phyloP scores from a whole-genome alignment of 495 filamentous ascomycete genomes.

The Immersiella caudata region DNA sequence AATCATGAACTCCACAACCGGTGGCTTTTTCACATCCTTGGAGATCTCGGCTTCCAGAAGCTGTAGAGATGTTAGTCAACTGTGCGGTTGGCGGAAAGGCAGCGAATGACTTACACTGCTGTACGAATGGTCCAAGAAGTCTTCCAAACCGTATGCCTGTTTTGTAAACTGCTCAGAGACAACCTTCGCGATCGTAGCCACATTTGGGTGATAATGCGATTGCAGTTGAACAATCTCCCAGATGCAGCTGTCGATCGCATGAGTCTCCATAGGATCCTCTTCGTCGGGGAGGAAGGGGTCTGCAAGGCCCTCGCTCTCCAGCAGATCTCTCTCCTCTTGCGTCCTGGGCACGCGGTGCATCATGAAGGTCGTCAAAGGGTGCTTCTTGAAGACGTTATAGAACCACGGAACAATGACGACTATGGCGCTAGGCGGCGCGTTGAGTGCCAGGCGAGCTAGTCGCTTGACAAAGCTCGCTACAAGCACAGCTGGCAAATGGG shows the following conservation, averaged over 20 bases:
- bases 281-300: slow-evolving; percentile 81
- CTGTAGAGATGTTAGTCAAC: slow-evolving; percentile 50
- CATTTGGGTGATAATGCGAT: slow-evolving; percentile 95
- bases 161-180: slow-evolving; percentile 98
- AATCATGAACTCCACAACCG: slow-evolving; percentile 91
- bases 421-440: slow-evolving; percentile 84
- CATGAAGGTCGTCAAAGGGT: slow-evolving; percentile 93
- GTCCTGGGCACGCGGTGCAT: slow-evolving; percentile 75
- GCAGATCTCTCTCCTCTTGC: slow-evolving; percentile 53
- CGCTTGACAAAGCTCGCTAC: slow-evolving; percentile 97
- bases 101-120: slow-evolving; percentile 63
- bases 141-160: slow-evolving; percentile 86
- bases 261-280: slow-evolving; percentile 78
- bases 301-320: slow-evolving; percentile 68
- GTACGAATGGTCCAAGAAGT: slow-evolving; percentile 96
- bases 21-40: slow-evolving; percentile 79
- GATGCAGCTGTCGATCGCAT: slow-evolving; percentile 86
- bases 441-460: slow-evolving; percentile 76
- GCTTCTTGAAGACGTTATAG: slow-evolving; percentile 91
- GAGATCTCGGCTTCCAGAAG: slow-evolving; percentile 81
- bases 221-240: slow-evolving; percentile 94
- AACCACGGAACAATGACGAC: slow-evolving; percentile 88
- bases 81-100: not conserved
- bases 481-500: slow-evolving; percentile 86
- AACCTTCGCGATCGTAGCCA: slow-evolving; percentile 90